Conservation (phyloP, 2,329 filamentous ascomycete species). For the Nothomitra cinnamomea region DNA sequence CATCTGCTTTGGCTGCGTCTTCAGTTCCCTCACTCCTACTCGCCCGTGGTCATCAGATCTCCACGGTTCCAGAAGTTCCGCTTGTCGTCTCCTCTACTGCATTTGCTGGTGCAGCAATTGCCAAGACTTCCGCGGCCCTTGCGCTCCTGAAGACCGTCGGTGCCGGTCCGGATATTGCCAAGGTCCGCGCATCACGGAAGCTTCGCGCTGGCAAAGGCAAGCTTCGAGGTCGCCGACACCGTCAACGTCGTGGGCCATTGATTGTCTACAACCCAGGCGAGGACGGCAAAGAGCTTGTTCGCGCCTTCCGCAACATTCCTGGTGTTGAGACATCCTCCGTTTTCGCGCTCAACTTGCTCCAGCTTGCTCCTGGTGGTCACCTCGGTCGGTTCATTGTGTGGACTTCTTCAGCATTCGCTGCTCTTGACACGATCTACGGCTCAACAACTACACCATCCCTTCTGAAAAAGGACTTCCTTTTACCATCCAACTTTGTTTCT, state of each 20-base stretch:
- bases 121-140: slow-evolving; percentile 79
- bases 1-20: slow-evolving; percentile 91
- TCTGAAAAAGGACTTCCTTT: slow-evolving; percentile 98
- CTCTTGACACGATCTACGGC: slow-evolving; percentile 94
- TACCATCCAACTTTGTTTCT: slow-evolving; percentile 79
- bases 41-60: slow-evolving; percentile 93
- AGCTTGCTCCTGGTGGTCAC: slow-evolving; percentile 97
- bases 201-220: slow-evolving; percentile 98
- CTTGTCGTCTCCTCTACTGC: slow-evolving; percentile 86
- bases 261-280: slow-evolving; percentile 93
- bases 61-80: slow-evolving; percentile 83
- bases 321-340: slow-evolving; percentile 95
- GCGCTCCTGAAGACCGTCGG: slow-evolving; percentile 80
- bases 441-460: slow-evolving; percentile 75
- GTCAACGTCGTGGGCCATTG: slow-evolving; percentile 92
- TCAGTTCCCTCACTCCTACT: slow-evolving; percentile 87
- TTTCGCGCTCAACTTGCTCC: slow-evolving; percentile 91
- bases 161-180: slow-evolving; percentile 78
- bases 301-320: slow-evolving; percentile 96
- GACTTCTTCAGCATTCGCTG: slow-evolving; percentile 93
- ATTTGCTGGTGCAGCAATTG: slow-evolving; percentile 61
- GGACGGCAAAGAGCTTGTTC: slow-evolving; percentile 86
- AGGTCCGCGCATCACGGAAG: slow-evolving; percentile 95
- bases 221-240: slow-evolving; percentile 88
- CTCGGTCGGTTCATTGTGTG: slow-evolving; percentile 98